Evolutionary conservation across 257 asterid species (phyloP).

Genomic region (Nicotiana attenuata): DNA sequence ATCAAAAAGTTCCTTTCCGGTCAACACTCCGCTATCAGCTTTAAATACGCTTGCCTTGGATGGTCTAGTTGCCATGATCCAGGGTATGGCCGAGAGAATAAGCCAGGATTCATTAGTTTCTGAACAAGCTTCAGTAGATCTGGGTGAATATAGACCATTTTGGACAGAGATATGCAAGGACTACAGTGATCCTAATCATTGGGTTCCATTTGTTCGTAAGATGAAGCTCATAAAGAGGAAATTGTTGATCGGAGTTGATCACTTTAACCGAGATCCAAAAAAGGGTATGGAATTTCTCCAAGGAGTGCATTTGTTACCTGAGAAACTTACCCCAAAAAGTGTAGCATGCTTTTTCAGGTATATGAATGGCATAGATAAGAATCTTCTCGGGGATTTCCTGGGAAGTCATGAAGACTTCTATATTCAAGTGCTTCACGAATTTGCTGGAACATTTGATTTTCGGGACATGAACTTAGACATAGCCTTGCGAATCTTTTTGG

Average conservation of each 20-base stretch:
- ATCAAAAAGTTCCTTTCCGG: constrained; percentile 87
- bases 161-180: constrained; percentile 72
- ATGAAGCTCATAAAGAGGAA: constrained; percentile 68
- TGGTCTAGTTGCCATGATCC: constrained; percentile 77
- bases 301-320: constrained; percentile 62
- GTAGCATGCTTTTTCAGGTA: constrained; percentile 78
- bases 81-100: constrained; percentile 73
- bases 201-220: constrained; percentile 72
- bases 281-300: constrained; percentile 81
- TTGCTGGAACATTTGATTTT: constrained; percentile 73
- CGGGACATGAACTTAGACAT: constrained; percentile 71
- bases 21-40: constrained; percentile 71
- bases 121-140: constrained; percentile 33
- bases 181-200: constrained; percentile 51
- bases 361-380: constrained; percentile 71
- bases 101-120: constrained; percentile 47
- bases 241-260: constrained; percentile 77
- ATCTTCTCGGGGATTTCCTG: constrained; percentile 70
- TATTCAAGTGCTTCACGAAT: constrained; percentile 77
- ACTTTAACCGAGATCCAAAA: constrained; percentile 75
- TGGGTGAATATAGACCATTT: constrained; percentile 50
- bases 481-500: constrained; percentile 83
- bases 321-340: constrained; percentile 55
- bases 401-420: constrained; percentile 87
- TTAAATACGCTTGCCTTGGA: constrained; percentile 81